phyloP scores from a whole-genome alignment of 2,329 filamentous ascomycete species.

The Cryphonectria radicalis region DNA sequence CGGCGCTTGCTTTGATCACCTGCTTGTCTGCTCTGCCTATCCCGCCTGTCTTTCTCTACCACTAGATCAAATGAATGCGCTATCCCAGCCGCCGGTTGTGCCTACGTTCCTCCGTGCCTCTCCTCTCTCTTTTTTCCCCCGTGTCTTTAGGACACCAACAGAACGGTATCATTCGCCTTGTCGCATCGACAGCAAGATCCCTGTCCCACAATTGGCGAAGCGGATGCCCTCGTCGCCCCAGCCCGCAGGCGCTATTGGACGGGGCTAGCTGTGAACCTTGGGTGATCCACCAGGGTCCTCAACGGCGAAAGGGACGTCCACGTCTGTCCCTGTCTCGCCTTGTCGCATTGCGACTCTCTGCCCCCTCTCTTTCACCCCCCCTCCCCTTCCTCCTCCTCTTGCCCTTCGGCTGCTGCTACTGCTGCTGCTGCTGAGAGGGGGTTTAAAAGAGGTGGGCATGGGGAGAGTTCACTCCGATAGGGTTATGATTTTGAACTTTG shows the following conservation, averaged over 20 bases:
- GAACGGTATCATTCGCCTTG: neutral
- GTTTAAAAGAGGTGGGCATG: neutral
- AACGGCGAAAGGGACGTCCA: constrained; percentile 18
- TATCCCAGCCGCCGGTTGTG: neutral
- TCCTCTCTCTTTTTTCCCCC: neutral
- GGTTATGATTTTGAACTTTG: constrained; percentile 8
- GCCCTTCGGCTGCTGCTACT: neutral
- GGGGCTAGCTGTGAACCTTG: constrained; percentile 20
- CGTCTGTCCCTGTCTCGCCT: constrained; percentile 21
- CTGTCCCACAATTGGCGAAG: constrained; percentile 30
- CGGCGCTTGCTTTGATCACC: neutral
- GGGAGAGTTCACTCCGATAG: constrained; percentile 2
- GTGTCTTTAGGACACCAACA: neutral
- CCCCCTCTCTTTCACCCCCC: neutral
- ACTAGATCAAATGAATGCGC: neutral
- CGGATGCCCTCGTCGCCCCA: constrained; percentile 17
- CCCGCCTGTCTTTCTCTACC: neutral
- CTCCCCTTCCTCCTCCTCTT: neutral
- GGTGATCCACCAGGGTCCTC: constrained; percentile 12
- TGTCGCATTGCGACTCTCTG: constrained; percentile 17
- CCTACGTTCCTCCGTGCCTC: neutral
- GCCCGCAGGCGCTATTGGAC: constrained; percentile 31
- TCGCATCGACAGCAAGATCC: constrained; percentile 27
- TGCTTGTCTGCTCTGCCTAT: neutral
- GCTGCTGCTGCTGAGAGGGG: too few relatives aligned